Percentiles rank a stretch among this genome's conserved stretches.
phyloP scores from a whole-genome alignment of 192 early-diverging fungal genomes.

The Linnemannia hyalina region DNA sequence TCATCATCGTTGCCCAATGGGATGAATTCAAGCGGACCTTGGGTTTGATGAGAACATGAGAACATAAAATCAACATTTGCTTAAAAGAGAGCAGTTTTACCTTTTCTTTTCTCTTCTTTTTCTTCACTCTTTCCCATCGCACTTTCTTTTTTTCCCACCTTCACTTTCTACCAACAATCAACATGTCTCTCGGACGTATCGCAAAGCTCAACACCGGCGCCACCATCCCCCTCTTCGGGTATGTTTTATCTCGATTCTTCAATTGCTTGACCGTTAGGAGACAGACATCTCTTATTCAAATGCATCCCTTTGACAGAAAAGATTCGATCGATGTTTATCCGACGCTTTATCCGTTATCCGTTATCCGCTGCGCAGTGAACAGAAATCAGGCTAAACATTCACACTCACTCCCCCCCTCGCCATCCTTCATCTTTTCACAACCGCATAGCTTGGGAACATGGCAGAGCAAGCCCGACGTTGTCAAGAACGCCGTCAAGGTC shows the following conservation, averaged over 20 bases:
- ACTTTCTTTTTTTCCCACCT: background rate
- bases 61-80: no score
- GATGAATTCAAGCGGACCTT: background rate
- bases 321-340: background rate
- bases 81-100: background rate
- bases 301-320: background rate
- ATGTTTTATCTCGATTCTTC: slow-evolving; percentile 7
- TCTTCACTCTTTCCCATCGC: background rate
- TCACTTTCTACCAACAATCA: background rate
- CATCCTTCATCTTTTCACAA: background rate
- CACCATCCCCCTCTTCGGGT: slow-evolving; percentile 73
- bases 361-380: background rate
- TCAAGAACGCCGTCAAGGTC: slow-evolving; percentile 72
- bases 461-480: slow-evolving; percentile 66
- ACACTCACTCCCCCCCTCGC: background rate
- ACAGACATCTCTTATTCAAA: background rate
- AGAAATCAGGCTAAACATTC: slow-evolving; percentile 63
- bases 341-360: background rate
- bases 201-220: slow-evolving; percentile 76
- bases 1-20: background rate
- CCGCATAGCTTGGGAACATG: slow-evolving; percentile 61
- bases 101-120: background rate
- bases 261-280: background rate
- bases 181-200: slow-evolving; percentile 47
- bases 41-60: no score